Evolutionary conservation across 2,329 filamentous ascomycete genomes (phyloP), one percentile per base, ranked within the genome.

Genomic region (Clonostachys rosea): DNA sequence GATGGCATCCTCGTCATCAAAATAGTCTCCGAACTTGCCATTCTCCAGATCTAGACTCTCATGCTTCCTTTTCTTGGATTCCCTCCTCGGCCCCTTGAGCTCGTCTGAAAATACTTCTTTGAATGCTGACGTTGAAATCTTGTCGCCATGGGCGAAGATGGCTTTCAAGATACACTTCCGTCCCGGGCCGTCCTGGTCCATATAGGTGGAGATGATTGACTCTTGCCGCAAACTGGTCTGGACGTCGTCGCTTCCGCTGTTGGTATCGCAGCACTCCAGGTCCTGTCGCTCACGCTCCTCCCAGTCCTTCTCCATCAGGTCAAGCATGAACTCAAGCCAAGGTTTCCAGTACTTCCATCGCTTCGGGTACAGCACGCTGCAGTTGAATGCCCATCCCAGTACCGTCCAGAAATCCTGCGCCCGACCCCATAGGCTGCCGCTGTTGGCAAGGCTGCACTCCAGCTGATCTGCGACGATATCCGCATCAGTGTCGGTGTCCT

Each of bases 331-430:
- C 34, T 84, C 79, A 13, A 97, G 71, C 87, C 90, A 96, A 8
- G 81, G 67, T 55, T 78, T 83, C 91, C 91, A 97, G 59, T 84
- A 78, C 44, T 75, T 77, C 92, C 94, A 97, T 17, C 92, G 78
- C 39, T 79, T 75, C 2, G 83, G 83, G 55, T 92, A 75, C 34
- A 78, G 64, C 2, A 87, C 77, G 45, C 89, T 91, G 68, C 92
- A 97, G 61, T 92, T 94, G 63, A 97, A 91, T 0, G 89, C 87
- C 94, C 94, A 97, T 5, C 92, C 94, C 0, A 94, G 78, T 0
- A 89, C 80, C 40, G 84, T 79, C 90, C 94, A 99, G 58, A 97
- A 95, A 60, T 95, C 89, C 50, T 88, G 83, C 1, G 86, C 88
- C n/a, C 81, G 78, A 14, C 70, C 71, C 81, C 88, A 96, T 2